Evolutionary conservation across 805 yeast species (phyloP).

Genomic region (Komagataella populi): DNA sequence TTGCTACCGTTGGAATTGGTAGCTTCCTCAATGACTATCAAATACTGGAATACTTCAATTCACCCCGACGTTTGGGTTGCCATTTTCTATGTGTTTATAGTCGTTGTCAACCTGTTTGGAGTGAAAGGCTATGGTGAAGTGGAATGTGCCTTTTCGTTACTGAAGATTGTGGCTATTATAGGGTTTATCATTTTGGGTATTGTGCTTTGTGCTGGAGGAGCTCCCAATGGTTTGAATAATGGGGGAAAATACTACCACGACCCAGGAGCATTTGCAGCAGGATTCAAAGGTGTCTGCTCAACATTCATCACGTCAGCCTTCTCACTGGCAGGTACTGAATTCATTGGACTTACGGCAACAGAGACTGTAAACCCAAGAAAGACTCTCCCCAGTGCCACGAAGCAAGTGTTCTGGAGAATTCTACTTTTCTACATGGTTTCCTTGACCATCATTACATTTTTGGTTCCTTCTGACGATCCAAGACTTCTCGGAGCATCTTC

Average conservation of each 20-base stretch:
- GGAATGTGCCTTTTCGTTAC: slow-evolving; percentile 33
- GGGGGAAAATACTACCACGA: slow-evolving; percentile 31
- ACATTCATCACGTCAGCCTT: slow-evolving; percentile 44
- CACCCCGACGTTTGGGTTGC: slow-evolving; percentile 33
- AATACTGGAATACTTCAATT: slow-evolving; percentile 27
- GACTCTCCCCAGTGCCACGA: slow-evolving; percentile 37
- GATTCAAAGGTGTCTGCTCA: slow-evolving; percentile 39
- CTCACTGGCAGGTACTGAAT: slow-evolving; percentile 40
- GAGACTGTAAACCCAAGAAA: slow-evolving; percentile 34
- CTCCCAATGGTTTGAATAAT: slow-evolving; percentile 28
- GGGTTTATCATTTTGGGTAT: slow-evolving; percentile 43
- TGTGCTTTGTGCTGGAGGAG: slow-evolving; percentile 33
- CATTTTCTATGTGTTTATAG: slow-evolving; percentile 31
- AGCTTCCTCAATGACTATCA: slow-evolving; percentile 40
- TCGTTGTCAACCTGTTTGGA: slow-evolving; percentile 36
- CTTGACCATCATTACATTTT: slow-evolving; percentile 27
- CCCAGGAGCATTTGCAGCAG: slow-evolving; percentile 28
- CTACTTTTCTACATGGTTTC: slow-evolving; percentile 32
- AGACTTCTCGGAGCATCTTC: slow-evolving; percentile 22
- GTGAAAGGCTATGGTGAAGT: slow-evolving; percentile 43
- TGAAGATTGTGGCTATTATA: slow-evolving; percentile 33
- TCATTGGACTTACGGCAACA: slow-evolving; percentile 36
- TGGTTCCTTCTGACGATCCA: slow-evolving; percentile 30
- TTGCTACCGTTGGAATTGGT: slow-evolving; percentile 37
- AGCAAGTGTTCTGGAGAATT: slow-evolving; percentile 44